Base-by-base conservation (phyloP, 106 monocot species). In the Dendrobium officinale region DNA sequence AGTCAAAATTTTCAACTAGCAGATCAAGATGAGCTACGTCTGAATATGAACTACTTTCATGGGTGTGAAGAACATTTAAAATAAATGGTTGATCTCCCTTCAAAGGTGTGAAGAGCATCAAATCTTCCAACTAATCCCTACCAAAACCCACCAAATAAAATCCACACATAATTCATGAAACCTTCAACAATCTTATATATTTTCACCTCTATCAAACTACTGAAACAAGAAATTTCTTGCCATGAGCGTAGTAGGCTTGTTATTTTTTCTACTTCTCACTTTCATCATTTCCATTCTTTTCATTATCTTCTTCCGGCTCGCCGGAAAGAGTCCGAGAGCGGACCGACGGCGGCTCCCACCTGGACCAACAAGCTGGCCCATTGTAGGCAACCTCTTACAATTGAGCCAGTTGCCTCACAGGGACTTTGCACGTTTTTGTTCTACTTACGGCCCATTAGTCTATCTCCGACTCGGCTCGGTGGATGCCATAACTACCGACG, bases 371-470 rank as follows among this genome's bases (percentile, higher is more conserved):
- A 64, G 88, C 48, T 92, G 86, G 90, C 96, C 96, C 0, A 73
- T 96, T 37, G 41, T 96, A 2, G 96, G 96, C 13, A 96, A 96
- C 85, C 96, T 96, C 74, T 87, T 92, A 72, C 96, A 93, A 77
- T 31, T 96, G 26, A 81, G 93, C 51, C 81, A 82, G 0, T 88
- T 92, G 49, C 31, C 37, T 2, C 96, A 97, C 78, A 81, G 82
- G 51, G 90, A 97, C 85, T 78, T 97, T 0, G 96, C 94, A n/a
- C 41, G 78, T 49, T 92, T 94, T 56, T 90, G 86, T 85, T 48
- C 78, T 13, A 78, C 77, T 1, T 92, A 92, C 61, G 94, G 96
- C 2, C 96, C 96, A 0, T 72, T 97, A 13, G 96, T 97, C 80
- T 97, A 97, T 68, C 94, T 97, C 24, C 92, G 92, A 0, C 83